Conservation (phyloP, 371 early-diverging fungal species). For the Circinella minor region DNA sequence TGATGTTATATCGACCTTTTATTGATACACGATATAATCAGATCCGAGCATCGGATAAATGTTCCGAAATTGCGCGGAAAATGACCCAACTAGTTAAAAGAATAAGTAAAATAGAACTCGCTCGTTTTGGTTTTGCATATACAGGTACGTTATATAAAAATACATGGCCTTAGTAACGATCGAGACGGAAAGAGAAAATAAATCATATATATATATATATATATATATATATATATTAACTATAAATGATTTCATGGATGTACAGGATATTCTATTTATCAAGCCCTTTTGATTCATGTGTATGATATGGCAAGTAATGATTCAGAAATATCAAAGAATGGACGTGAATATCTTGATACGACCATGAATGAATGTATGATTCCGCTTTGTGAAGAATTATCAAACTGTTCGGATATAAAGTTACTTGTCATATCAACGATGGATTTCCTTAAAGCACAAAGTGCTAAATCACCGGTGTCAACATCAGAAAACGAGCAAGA, state of each 20-base stretch:
- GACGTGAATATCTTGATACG: background rate
- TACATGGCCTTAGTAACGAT: too few relatives aligned
- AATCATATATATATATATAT: too few relatives aligned
- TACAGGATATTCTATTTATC: constrained; percentile 11
- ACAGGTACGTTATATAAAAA: background rate
- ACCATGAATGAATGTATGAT: constrained; percentile 6
- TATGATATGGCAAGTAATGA: constrained; percentile 5
- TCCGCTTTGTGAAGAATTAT: background rate
- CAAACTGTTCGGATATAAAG: background rate
- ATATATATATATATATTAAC: too few relatives aligned
- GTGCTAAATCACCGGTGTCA: background rate
- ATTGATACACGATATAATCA: constrained; percentile 16
- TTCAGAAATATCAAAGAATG: background rate
- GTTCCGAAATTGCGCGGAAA: constrained; percentile 5
- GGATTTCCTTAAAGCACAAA: background rate
- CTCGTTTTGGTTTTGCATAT: constrained; percentile 10
- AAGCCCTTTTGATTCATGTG: constrained; percentile 3
- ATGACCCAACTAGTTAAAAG: background rate
- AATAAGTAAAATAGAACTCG: background rate
- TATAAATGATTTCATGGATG: too few relatives aligned
- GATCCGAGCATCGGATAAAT: constrained; percentile 1
- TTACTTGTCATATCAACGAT: background rate
- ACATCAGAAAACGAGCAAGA: background rate
- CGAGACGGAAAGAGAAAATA: too few relatives aligned
- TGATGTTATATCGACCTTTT: constrained; percentile 60